Base-by-base conservation (phyloP, 1,139 yeast species). In the Hemisphaericaspora xylanilytica region DNA sequence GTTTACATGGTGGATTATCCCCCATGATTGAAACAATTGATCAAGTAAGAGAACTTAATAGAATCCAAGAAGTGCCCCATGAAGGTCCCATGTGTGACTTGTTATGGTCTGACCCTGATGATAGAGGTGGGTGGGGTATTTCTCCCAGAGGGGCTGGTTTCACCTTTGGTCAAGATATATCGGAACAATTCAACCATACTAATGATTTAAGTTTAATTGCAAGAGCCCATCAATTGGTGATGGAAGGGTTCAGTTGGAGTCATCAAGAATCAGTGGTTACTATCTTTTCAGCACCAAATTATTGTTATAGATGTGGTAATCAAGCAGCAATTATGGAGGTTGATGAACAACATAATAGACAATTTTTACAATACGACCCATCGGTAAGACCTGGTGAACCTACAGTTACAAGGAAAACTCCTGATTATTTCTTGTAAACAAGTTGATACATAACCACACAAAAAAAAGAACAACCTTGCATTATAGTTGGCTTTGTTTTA, bases 281-380 rank as follows among this genome's bases (percentile, higher is more conserved):
- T 1, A 97, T 92, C 29, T 92, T 97, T 94, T 82, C 94, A 15
- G 98, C 98, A 13, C 98, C 98, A 32, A 92, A 92, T 60, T 92
- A 92, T 65, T 92, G 96, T 63, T 92, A 87, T 62, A 74, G 97
- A 67, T 92, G 98, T 70, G 98, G 98, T 56, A 92, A 92, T 68
- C 97, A 90, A 67, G 98, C 98, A 26, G 97, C 98, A 32, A 89
- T 92, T 52, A 89, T 92, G 96, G 97, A 92, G 67, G 96, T 92
- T 47, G 97, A 90, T 63, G 98, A 88, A 65, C 82, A 81, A 58
- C 89, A 83, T 63, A 80, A 81, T 60, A 80, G 92, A 70, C 94
- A 89, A 59, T 89, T 89, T 63, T 70, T 89, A 62, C 97, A 89
- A 62, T 89, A 89, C 60, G 97, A 89, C 62, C 97, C 97, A 36